Evolutionary conservation across 176 grass and related monocot genomes (phyloP), one percentile per base, ranked within the genome.

Genomic region (Neostapfia colusana): DNA sequence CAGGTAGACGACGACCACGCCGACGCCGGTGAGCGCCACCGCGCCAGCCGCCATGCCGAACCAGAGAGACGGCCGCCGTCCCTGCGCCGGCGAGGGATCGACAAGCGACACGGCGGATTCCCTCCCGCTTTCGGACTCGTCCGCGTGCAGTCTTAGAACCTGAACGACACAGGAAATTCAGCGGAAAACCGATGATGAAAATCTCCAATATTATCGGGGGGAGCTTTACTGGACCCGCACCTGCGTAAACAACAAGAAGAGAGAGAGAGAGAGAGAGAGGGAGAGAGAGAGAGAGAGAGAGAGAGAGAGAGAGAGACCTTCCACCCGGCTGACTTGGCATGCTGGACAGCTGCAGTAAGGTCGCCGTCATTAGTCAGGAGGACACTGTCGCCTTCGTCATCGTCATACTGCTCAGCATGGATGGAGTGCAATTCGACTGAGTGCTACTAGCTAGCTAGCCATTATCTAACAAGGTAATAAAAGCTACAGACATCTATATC

Each of bases 331-430:
- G 70, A 89, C 89, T 70, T 88, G 34, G 90, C 94, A 60, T 91
- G 84, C 18, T 97, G 61, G 3, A 91, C 76, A 46, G 94, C 94
- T 24, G 71, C 72, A 12, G 44, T 59, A 5, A 97, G 84, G 46
- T 97, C 94, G 6, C 24, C 44, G 31, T 89, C 84, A 0, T 70
- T 91, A 36, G 50, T 74, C 20, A 97, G 70, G 60, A 93, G 48
- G 67, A 97, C 94, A 70, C 61, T 97, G 44, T 93, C 94, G 36
- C 86, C 88, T 88, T 97, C 91, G 17, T 93, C 91, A 23, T 97
- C 94, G 8, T 97, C 51, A 63, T 97, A 97, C 86, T 78, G 41
- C 21, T 35, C 1, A 40, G 16, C 10, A 62, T 50, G 24, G 6
- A 36, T 16, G 35, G 0, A 51, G 48, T 5, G 17, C 21, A 34